Evolutionary conservation across 2,329 filamentous ascomycete species (phyloP).

Genomic region (Peltaster fructicola): DNA sequence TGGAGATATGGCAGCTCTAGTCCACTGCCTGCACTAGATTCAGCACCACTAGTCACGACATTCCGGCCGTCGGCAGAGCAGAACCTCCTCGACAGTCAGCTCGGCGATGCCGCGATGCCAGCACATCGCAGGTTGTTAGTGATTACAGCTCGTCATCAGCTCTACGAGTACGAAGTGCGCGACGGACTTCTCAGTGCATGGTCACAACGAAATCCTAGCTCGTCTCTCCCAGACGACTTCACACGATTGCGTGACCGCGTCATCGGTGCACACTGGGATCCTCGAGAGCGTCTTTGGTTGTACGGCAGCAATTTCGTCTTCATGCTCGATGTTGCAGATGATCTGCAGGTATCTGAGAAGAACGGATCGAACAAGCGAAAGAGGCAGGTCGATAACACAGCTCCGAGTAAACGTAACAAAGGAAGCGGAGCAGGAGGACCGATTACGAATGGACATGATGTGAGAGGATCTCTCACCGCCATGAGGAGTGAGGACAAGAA

Average conservation of each 20-base stretch:
- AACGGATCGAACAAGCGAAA: conserved; percentile 11
- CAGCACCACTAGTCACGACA: conserved; percentile 27
- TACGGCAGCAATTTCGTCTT: conserved; percentile 75
- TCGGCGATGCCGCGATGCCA: conserved; percentile 35
- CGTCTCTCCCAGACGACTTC: conserved; percentile 56
- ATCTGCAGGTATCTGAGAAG: conserved; percentile 32
- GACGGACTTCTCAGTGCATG: conserved; percentile 64
- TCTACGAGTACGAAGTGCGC: conserved; percentile 67
- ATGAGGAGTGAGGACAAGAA: conserved; percentile 25
- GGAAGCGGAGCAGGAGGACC: conserved; percentile 27
- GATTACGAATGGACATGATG: conserved; percentile 16
- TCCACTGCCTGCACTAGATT: conserved; percentile 34
- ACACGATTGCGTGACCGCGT: conserved; percentile 58
- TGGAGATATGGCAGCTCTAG: conserved; percentile 76
- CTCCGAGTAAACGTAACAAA: conserved; percentile 24
- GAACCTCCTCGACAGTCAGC: background rate
- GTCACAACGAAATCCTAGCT: conserved; percentile 68
- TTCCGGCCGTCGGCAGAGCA: conserved; percentile 22
- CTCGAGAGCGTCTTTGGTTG: conserved; percentile 60
- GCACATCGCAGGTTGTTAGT: conserved; percentile 39
- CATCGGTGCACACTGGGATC: conserved; percentile 74
- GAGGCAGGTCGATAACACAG: conserved; percentile 7
- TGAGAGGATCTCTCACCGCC: no score
- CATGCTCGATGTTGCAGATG: conserved; percentile 72
- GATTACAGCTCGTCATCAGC: conserved; percentile 46